Evolutionary conservation across 2,329 filamentous ascomycete genomes (phyloP).

Genomic region (Alternaria angustiovoidea): DNA sequence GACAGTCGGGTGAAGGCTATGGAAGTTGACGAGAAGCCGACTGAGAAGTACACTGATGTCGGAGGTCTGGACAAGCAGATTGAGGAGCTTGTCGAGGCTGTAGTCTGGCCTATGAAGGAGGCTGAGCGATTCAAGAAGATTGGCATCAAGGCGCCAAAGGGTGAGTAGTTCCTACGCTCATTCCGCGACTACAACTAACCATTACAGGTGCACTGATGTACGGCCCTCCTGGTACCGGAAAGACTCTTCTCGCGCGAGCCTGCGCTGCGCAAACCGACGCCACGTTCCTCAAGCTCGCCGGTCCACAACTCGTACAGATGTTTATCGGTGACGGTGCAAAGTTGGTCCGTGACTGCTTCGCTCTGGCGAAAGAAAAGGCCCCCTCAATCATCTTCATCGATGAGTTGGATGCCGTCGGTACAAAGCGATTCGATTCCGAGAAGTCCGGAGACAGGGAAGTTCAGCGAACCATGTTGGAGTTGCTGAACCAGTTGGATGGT

Average conservation of each 20-base stretch:
- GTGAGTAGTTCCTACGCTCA: constrained; percentile 60
- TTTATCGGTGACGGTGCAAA: constrained; percentile 99
- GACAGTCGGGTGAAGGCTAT: constrained; percentile 99
- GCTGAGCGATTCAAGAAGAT: constrained; percentile 99
- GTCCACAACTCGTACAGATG: constrained; percentile 98
- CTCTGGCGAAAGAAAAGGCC: constrained; percentile 96
- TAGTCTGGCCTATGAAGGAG: constrained; percentile 99
- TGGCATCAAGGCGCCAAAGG: constrained; percentile 98
- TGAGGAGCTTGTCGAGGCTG: constrained; percentile 96
- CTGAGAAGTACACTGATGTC: constrained; percentile 98
- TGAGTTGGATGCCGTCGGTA: constrained; percentile 96
- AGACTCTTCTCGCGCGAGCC: constrained; percentile 90
- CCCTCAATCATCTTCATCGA: constrained; percentile 99
- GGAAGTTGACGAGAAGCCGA: constrained; percentile 99
- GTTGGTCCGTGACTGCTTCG: constrained; percentile 96
- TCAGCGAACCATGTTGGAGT: constrained; percentile 97
- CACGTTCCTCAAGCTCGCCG: constrained; percentile 97
- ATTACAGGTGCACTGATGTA: constrained; percentile 89
- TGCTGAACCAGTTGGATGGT: constrained; percentile 97
- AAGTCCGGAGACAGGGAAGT: constrained; percentile 98
- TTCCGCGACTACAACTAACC: constrained; percentile 13
- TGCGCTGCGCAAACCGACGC: constrained; percentile 98
- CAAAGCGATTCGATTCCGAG: constrained; percentile 98
- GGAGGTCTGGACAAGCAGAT: constrained; percentile 99
- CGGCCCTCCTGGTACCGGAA: constrained; percentile 88